phyloP scores from a whole-genome alignment of 2,329 filamentous ascomycete genomes.

The Chalaropsis ovoidea region DNA sequence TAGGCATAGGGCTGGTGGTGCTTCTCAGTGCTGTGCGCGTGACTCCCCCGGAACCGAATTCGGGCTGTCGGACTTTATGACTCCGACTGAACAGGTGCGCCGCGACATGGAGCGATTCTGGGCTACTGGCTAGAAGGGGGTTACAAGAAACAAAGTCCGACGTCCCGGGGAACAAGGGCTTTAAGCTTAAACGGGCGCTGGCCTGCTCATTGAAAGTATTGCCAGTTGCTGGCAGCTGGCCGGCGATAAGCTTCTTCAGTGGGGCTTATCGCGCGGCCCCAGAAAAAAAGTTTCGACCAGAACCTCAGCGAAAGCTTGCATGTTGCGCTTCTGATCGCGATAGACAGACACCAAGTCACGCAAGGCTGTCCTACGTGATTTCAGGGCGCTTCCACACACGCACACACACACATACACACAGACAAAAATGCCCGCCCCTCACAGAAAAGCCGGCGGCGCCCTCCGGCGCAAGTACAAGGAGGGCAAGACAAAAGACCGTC shows the following conservation, averaged over 20 bases:
- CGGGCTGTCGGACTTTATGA: slow-evolving; percentile 12
- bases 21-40: not conserved
- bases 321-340: slow-evolving; percentile 10
- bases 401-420: not conserved
- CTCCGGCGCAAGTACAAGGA: slow-evolving; percentile 24
- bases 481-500: slow-evolving; percentile 25
- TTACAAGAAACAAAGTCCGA: not conserved
- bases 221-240: not conserved
- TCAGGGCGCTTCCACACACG: not conserved
- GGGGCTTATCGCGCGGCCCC: slow-evolving; percentile 23
- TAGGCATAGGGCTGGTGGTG: not conserved
- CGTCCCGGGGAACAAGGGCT: not conserved
- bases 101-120: not conserved
- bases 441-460: slow-evolving; percentile 18
- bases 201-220: not conserved
- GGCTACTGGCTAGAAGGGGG: not conserved
- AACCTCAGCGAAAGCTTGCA: not conserved
- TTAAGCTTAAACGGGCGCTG: slow-evolving; percentile 8
- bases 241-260: slow-evolving; percentile 18
- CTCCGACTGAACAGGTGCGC: not conserved
- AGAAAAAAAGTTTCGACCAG: slow-evolving; percentile 24
- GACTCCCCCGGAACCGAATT: not conserved
- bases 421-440: slow-evolving; percentile 18
- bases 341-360: not conserved
- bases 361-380: not conserved